Evolutionary conservation across 495 filamentous ascomycete genomes (phyloP), one percentile per base, ranked within the genome.

Genomic region (Penicillium cinerascens): DNA sequence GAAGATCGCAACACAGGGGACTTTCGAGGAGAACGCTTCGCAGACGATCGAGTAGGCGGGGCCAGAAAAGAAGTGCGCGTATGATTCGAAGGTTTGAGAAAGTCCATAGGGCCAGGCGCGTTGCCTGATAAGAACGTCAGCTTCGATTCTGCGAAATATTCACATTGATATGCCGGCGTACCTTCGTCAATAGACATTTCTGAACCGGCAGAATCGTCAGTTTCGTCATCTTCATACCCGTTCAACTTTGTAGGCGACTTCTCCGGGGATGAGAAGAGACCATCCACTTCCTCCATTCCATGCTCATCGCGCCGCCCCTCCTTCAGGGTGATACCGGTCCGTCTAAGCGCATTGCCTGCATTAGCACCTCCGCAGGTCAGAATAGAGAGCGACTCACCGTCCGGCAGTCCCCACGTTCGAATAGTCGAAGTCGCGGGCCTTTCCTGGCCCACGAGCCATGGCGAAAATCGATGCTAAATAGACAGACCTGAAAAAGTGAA

Each of bases 241-340:
- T 73, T 72, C 26, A 63, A 60, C 54, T 69, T 67, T 11, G 74
- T 55, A 45, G 76, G 73, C 16, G 82, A 75, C 53, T 86, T 88
- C 49, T 78, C 82, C 25, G 92, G 92, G 10, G 92, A 96, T 3
- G 91, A 96, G 69, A 96, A 97, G 56, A 96, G 82, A 43, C 79
- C 79, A 21, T 89, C 87, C 47, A 96, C 78, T 29, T 84, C 83
- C 67, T 97, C 91, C 71, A 98, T 81, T 67, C 95, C 93, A 78
- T 95, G 75, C 64, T 91, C 93, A 71, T 97, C 91, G 71, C 90
- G 86, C 46, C 87, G 72, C 37, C 89, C 89, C 69, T 97, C 90
- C 63, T 82, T 80, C 23, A 98, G 68, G 1, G 83, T 87, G 26
- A 95, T 77, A 20, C 93, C 93, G 8, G 93, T 98, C 80, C 92